phyloP scores from a whole-genome alignment of 106 monocot genomes.

The Gastrodia elata region DNA sequence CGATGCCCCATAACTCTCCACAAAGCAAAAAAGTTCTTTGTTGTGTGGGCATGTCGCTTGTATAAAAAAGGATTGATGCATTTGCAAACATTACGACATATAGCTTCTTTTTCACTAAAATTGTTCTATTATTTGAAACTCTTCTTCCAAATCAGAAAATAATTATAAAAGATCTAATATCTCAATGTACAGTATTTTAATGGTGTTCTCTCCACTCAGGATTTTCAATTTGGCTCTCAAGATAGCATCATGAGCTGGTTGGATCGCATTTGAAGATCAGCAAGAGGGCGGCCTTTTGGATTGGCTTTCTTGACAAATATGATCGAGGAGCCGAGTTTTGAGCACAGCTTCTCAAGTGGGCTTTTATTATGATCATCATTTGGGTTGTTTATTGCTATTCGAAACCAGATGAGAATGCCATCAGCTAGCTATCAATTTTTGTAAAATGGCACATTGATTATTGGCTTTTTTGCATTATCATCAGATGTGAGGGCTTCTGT shows the following conservation, averaged over 20 bases:
- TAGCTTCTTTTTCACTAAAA: too few relatives aligned
- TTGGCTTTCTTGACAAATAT: background rate
- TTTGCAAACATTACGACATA: too few relatives aligned
- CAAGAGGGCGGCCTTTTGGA: background rate
- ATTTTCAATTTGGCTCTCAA: slow-evolving; percentile 75
- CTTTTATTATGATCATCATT: background rate
- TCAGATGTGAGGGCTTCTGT: background rate
- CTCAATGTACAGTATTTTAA: background rate
- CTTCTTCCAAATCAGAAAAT: too few relatives aligned
- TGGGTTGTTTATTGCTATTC: background rate
- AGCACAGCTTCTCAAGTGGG: background rate
- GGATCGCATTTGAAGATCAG: slow-evolving; percentile 17
- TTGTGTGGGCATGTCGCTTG: too few relatives aligned
- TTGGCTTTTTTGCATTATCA: background rate
- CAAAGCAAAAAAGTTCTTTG: too few relatives aligned
- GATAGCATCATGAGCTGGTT: slow-evolving; percentile 59
- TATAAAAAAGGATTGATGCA: too few relatives aligned
- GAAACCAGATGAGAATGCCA: background rate
- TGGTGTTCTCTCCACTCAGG: slow-evolving; percentile 21
- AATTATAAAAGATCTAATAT: too few relatives aligned
- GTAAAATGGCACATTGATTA: background rate
- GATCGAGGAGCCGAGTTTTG: background rate
- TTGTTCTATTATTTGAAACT: too few relatives aligned
- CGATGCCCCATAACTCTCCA: too few relatives aligned
- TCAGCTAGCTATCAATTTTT: background rate